phyloP scores from a whole-genome alignment of 2,329 filamentous ascomycete species.

The Pseudofabraea citricarpa region DNA sequence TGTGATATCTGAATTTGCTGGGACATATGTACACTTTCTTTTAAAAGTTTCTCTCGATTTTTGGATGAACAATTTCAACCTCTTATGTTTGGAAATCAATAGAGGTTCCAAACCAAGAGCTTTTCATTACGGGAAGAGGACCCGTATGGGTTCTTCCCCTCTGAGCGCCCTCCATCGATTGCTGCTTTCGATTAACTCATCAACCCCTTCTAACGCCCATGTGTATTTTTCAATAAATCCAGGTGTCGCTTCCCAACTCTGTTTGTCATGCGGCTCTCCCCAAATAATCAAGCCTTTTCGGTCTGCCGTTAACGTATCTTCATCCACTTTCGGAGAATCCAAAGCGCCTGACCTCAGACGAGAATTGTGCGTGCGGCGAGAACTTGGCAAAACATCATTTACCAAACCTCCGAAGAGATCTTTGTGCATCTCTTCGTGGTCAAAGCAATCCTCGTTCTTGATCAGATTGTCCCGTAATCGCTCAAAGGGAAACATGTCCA shows the following conservation, averaged over 20 bases:
- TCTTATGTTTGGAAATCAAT: too few species aligned
- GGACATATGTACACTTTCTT: too few species aligned
- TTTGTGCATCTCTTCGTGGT: conserved; percentile 6
- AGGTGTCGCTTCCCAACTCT: conserved; percentile 10
- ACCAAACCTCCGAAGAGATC: conserved; percentile 13
- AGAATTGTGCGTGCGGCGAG: background rate
- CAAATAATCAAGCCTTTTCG: conserved; percentile 7
- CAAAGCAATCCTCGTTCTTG: conserved; percentile 8
- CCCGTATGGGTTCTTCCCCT: background rate
- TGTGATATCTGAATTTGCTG: too few species aligned
- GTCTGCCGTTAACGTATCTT: conserved; percentile 1
- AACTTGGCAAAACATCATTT: conserved; percentile 12
- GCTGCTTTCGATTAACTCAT: conserved; percentile 6
- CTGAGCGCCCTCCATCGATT: conserved; percentile 6
- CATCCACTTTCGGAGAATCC: too few species aligned
- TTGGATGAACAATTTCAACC: too few species aligned
- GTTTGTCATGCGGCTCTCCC: conserved; percentile 4
- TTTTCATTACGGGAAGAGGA: too few species aligned
- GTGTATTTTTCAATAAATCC: conserved; percentile 9
- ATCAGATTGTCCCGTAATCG: conserved; percentile 18
- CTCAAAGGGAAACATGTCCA: conserved; percentile 16
- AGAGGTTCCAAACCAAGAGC: too few species aligned
- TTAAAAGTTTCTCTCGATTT: too few species aligned
- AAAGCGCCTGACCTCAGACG: background rate
- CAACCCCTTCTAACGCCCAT: conserved; percentile 8